phyloP scores from a whole-genome alignment of 345 rosid species.

The Eucalyptus caleyi region DNA sequence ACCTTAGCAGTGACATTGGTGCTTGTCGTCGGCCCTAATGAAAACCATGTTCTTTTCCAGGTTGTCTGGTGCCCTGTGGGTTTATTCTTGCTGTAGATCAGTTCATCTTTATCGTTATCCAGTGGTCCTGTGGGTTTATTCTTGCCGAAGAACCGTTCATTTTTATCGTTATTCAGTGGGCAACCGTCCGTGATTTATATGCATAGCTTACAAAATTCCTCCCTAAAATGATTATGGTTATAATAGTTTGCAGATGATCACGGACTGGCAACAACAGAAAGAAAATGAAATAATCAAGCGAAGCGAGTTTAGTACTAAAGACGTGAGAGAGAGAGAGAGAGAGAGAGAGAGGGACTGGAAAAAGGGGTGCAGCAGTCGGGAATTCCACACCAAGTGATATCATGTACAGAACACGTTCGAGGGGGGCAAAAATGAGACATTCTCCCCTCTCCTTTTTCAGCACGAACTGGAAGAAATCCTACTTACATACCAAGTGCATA shows the following conservation, averaged over 20 bases:
- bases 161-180: not conserved
- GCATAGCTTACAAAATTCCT: not conserved
- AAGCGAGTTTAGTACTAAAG: not conserved
- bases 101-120: not conserved
- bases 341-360: too few species aligned
- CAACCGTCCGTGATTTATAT: not conserved
- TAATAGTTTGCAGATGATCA: not conserved
- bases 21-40: not conserved
- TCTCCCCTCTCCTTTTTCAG: not conserved
- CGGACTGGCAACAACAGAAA: not conserved
- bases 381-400: not conserved
- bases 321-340: not conserved
- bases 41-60: not conserved
- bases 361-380: not conserved
- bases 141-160: not conserved
- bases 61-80: not conserved
- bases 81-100: not conserved
- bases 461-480: not conserved
- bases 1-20: not conserved
- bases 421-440: not conserved
- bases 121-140: not conserved
- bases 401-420: not conserved
- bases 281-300: not conserved
- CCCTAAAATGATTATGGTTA: not conserved
- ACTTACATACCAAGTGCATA: not conserved